Base-by-base conservation (phyloP, 2,329 filamentous ascomycete species). In the Cephalotrichum gorgonifer region DNA sequence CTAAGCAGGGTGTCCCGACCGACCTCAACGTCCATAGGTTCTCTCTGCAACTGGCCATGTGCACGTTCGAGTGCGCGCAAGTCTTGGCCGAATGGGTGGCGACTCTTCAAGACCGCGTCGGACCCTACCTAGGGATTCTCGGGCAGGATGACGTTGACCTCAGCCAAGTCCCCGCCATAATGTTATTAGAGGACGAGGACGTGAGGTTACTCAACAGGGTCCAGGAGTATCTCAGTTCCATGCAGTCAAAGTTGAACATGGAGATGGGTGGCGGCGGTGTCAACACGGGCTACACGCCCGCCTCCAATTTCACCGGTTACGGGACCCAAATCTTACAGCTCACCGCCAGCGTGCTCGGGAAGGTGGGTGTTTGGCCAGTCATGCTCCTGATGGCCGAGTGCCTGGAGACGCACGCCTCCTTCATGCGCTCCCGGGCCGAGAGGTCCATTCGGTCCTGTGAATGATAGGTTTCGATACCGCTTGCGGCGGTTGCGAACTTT, bases 71-170 rank as follows among this genome's bases (percentile, higher is more conserved):
- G 60, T 97, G 91, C 60, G 86, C 88, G 2, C 90, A 96, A 60
- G 88, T 97, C 1, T 77, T 98, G 28, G 88, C 88, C 1, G 91
- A 97, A 65, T 98, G 91, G 91, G 79, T 93, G 38, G 86, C 87
- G 5, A 93, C 89, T 1, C 79, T 97, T 3, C 93, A 98, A 64
- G 90, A 96, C 60, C 85, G 93, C 8, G 86, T 96, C n/a, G 91
- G 91, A 0, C 81, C 82, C 4, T 95, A 93, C 58, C 66, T 97
- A 6, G 91, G 91, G 4, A 81, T 96, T 6, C 75, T 97, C 2
- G 91, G 91, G 12, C 83, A 85, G 51, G 86, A 95, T 54, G 77
- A 85, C 0, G 79, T 93, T 30, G 88, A 96, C 57, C 75, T 88
- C 47, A 73, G 75, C 1, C 83, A 90, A 56, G 86, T 95, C 7